Conservation (phyloP, 108 stramenopile genomes). For the Fistulifera solaris region DNA sequence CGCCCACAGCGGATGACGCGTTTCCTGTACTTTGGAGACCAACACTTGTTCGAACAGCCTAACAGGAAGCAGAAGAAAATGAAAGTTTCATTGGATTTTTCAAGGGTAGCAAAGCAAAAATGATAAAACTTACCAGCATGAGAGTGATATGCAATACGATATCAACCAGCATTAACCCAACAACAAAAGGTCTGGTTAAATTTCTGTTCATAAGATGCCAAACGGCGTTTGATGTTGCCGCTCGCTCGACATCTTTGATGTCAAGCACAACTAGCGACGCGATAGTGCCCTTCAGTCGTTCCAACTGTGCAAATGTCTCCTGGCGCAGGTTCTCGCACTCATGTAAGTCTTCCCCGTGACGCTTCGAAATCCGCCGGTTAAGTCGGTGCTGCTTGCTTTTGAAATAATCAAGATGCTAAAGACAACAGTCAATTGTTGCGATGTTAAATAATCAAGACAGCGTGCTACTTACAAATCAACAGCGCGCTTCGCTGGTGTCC, state of each 20-base stretch:
- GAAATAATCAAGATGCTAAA: slow-evolving; percentile 1
- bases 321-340: slow-evolving; percentile 6
- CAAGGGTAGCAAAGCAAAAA: too few species aligned
- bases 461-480: too few species aligned
- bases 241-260: slow-evolving; percentile 13
- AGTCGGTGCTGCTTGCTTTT: slow-evolving; percentile 42
- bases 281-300: slow-evolving; percentile 12
- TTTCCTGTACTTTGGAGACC: neutral
- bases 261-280: slow-evolving; percentile 14
- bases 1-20: neutral
- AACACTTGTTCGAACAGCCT: slow-evolving; percentile 4
- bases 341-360: slow-evolving; percentile 8
- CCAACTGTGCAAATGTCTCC: slow-evolving; percentile 9
- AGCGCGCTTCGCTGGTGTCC: too few species aligned
- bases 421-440: too few species aligned
- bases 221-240: slow-evolving; percentile 11
- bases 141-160: slow-evolving; percentile 19
- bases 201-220: slow-evolving; percentile 18
- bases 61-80: neutral
- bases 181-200: slow-evolving; percentile 17
- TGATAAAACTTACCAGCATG: slow-evolving; percentile 8
- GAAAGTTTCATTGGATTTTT: neutral
- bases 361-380: slow-evolving; percentile 32
- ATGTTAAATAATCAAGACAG: too few species aligned
- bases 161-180: slow-evolving; percentile 20